These are phyloP conservation scores for Alternaria sp. DNA, from an alignment of 2,329 filamentous ascomycete species.

Conservation along the genomic window DNA sequence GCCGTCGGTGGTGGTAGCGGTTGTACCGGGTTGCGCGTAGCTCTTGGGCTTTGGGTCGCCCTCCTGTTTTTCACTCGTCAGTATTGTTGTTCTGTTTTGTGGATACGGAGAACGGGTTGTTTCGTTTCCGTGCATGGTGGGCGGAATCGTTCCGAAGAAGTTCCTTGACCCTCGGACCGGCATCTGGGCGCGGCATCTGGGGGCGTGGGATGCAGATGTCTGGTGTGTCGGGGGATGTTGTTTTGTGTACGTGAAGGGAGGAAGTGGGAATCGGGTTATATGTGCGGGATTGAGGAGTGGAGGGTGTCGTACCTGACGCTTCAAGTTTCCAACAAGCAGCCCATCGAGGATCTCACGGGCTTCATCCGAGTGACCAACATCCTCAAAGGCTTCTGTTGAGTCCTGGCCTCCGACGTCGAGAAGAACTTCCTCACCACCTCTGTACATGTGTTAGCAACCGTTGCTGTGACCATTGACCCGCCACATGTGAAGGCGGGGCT, in stretches of 20 bases:
- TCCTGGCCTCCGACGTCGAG: conserved; percentile 96
- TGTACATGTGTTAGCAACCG: conserved; percentile 50
- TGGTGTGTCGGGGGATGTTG: neutral
- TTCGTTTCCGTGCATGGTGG: neutral
- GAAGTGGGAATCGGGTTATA: neutral
- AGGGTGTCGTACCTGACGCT: conserved; percentile 42
- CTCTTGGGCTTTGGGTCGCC: conserved; percentile 79
- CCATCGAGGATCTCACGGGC: conserved; percentile 86
- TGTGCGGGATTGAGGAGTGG: neutral
- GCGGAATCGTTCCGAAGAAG: conserved; percentile 30
- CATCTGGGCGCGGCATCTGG: neutral
- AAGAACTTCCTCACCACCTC: conserved; percentile 97
- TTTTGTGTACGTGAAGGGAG: neutral
- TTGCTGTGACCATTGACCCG: neutral
- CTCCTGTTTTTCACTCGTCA: conserved; percentile 52
- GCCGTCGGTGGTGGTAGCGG: conserved; percentile 53
- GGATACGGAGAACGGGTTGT: neutral
- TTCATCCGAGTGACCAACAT: conserved; percentile 98
- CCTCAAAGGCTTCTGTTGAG: conserved; percentile 96
- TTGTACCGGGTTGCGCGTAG: conserved; percentile 56
- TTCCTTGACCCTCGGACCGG: conserved; percentile 2
- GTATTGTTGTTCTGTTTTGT: neutral
- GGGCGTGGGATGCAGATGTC: too few relatives aligned
- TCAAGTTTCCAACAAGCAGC: conserved; percentile 46
- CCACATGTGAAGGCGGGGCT: conserved; percentile 1